These are phyloP conservation scores for Brassica rapa DNA, from an alignment of 345 rosid species.

Conservation along the genomic window DNA sequence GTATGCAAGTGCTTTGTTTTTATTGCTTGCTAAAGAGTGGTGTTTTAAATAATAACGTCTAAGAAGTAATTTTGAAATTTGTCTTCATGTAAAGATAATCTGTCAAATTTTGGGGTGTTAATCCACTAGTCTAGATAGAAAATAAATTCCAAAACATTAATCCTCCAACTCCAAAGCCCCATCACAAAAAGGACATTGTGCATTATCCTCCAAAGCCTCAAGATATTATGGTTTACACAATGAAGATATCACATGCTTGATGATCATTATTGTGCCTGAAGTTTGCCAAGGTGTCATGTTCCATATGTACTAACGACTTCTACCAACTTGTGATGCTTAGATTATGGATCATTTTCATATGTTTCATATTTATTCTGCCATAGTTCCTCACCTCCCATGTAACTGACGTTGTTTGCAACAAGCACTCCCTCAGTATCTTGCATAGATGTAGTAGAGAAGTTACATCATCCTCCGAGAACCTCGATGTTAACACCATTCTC, in stretches of 20 bases:
- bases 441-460: slow-evolving; percentile 19
- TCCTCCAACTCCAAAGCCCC: too few species aligned
- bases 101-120: too few species aligned
- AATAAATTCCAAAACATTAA: too few species aligned
- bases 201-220: too few species aligned
- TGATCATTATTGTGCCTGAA: slow-evolving; percentile 58
- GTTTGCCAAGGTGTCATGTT: slow-evolving; percentile 88
- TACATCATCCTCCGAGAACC: slow-evolving; percentile 67
- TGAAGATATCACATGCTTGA: slow-evolving; percentile 2
- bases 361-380: slow-evolving; percentile 88
- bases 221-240: not conserved
- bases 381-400: slow-evolving; percentile 90
- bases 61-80: too few species aligned
- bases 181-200: too few species aligned
- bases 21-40: too few species aligned
- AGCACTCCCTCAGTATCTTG: slow-evolving; percentile 92
- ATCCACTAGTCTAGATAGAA: too few species aligned
- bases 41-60: too few species aligned
- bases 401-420: slow-evolving; percentile 88
- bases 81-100: too few species aligned
- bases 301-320: slow-evolving; percentile 47
- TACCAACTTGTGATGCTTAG: too few species aligned
- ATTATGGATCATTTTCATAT: slow-evolving; percentile 42
- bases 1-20: too few species aligned
- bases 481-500: slow-evolving; percentile 79